Conservation (phyloP, 1,284 basidiomycete genomes). For the Coniferiporia sulphurascens region DNA sequence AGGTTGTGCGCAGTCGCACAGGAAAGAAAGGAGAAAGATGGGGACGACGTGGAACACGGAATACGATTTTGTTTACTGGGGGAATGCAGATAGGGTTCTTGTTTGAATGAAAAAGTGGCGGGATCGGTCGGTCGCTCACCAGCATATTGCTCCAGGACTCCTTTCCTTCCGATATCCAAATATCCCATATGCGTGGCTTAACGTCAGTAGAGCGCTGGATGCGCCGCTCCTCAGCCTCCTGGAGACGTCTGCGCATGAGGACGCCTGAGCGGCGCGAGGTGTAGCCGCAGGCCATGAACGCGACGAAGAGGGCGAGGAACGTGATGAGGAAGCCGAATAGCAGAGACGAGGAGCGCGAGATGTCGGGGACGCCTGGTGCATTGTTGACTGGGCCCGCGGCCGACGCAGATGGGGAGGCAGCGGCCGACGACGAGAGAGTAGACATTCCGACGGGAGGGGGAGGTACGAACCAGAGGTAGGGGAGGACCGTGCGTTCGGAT, state of each 20-base stretch:
- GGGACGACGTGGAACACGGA: neutral
- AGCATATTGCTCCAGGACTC: conserved; percentile 12
- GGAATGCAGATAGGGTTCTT: neutral
- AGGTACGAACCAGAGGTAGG: neutral
- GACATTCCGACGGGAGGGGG: neutral
- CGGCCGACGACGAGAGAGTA: neutral
- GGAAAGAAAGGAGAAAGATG: neutral
- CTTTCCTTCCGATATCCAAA: conserved; percentile 6
- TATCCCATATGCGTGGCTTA: conserved; percentile 12
- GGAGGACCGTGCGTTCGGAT: neutral
- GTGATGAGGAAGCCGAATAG: conserved; percentile 58
- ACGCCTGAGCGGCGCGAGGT: conserved; percentile 34
- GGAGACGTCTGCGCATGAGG: neutral
- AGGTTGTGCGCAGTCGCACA: neutral
- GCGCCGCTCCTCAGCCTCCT: neutral
- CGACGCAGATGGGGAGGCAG: neutral
- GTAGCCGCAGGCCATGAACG: conserved; percentile 53
- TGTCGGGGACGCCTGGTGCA: neutral
- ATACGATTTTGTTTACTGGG: neutral
- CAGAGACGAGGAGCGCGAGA: conserved; percentile 22
- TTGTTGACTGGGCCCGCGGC: neutral
- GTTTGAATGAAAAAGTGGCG: neutral
- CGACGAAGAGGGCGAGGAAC: conserved; percentile 51
- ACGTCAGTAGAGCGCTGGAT: neutral
- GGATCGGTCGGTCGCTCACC: conserved; percentile 7